Base-by-base conservation (phyloP, 306 rosid species). In the Inga oerstediana region DNA sequence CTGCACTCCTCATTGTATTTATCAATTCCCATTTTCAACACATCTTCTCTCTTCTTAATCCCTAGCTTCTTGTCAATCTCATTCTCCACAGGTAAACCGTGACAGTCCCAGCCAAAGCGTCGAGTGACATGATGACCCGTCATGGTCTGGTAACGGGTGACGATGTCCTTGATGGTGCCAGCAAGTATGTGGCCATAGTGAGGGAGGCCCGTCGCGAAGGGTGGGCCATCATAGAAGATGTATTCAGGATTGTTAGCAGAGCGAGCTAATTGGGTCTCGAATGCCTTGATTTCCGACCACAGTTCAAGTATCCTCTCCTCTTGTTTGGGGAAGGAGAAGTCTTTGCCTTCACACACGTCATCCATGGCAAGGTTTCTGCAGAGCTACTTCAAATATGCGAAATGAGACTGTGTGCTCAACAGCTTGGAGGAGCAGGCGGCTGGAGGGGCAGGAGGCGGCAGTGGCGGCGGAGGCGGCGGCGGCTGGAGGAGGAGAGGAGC, bases 81-180 rank as follows among this genome's bases (percentile, higher is more conserved):
- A 51, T 85, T 91, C 87, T 96, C 98, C 15, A 96, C 94, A 5
- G 99, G 99, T 74, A 96, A 89, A 78, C 99, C 98, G 44, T 96
- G 99, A 82, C 99, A 96, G 61, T 96, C 99, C 99, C 99, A 96
- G 71, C 98, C 99, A 81, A 96, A 96, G 51, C 98, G 98, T 83
- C 99, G 98, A 7, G 96, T 96, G 80, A 96, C 98, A 52, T 96
- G 99, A 81, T 87, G 91, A 62, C 99, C 99, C 4, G 88, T 88
- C 97, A 92, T 91, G 77, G 97, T 80, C 19, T 93, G 98, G 87
- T 91, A 93, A 56, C 99, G 93, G 0, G 99, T 93, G 79, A 96
- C 94, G 75, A 96, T 88, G 86, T 96, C 99, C 81, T 96, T 96
- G 87, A 96, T 96, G 27, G 99, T 96, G 3, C 98, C 98, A 75